Evolutionary conservation across 2,329 filamentous ascomycete genomes (phyloP), one percentile per base, ranked within the genome.

Genomic region (Talaromyces sp.): DNA sequence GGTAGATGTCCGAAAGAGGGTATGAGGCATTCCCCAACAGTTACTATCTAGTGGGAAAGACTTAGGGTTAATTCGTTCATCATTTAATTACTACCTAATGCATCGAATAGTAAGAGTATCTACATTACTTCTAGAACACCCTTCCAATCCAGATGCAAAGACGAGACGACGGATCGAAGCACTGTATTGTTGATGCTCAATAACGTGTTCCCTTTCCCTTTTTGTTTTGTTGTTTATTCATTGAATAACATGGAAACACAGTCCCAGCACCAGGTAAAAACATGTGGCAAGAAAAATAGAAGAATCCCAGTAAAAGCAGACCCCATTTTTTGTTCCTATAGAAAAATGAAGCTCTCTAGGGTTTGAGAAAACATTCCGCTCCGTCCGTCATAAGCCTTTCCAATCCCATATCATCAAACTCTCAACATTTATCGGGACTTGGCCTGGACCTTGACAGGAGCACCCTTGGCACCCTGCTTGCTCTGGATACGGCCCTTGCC

Each of bases 391-490:
- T 45, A 52, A 50, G n/a, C 22, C 47, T 61, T 47, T 35, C 43
- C 43, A 50, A 33, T 19, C 22, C 50, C 59, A 57, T 52, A 37
- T 27, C 35, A 37, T 43, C 56, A 17, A 33, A 31, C 22, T 11
- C 43, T 59, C 37, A 37, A 45, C 19, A 70, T 73, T 91, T 92
- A 97, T 85, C 93, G 93, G 85, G 87, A 90, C 79, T 89, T 93
- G 80, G 91, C 89, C 80, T 90, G 86, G 75, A 92, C 89, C 90
- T 97, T 97, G 79, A 85, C 83, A 75, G 87, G 88, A 74, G 93
- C 88, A 77, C 95, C 95, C 89, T 96, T 97, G 72, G 92, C 90
- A 78, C 92, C 93, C 88, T 97, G 92, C 91, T 99, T 99, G 89
- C 92, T 93, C 81, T 90, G 85, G 81, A 96, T 91, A 82, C 91